Conservation (phyloP, 208 protist genomes). For the Leishmania aethiopica region DNA sequence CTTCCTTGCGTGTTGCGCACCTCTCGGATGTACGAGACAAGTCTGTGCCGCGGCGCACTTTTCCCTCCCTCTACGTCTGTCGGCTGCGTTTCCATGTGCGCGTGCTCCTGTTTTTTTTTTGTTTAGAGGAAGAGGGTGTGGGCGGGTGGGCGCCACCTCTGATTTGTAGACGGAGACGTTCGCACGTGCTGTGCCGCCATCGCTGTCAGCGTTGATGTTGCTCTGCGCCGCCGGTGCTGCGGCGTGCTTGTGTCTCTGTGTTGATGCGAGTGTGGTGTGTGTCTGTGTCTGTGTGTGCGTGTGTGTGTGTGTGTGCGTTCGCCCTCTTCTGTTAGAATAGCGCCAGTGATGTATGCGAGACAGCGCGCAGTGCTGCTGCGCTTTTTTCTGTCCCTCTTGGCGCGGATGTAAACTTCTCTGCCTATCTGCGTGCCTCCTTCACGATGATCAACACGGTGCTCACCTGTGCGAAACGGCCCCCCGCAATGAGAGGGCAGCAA, state of each 20-base stretch:
- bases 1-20: not conserved
- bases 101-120: not conserved
- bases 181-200: not conserved
- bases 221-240: not conserved
- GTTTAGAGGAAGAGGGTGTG: not conserved
- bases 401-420: not conserved
- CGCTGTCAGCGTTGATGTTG: too few species aligned
- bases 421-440: not conserved
- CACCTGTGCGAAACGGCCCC: not conserved
- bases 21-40: conserved; percentile 9
- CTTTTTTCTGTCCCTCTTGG: not conserved
- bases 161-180: not conserved
- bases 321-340: not conserved
- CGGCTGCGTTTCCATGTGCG: not conserved
- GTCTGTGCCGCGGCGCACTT: not conserved
- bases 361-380: not conserved
- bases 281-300: not conserved
- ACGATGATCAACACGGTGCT: too few species aligned
- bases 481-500: not conserved
- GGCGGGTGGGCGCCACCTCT: not conserved
- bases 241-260: not conserved
- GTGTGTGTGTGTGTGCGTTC: not conserved
- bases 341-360: not conserved
- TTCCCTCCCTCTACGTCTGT: not conserved
- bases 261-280: not conserved